phyloP scores from a whole-genome alignment of 371 early-diverging fungal species.

The Batrachochytrium dendrobatidis region DNA sequence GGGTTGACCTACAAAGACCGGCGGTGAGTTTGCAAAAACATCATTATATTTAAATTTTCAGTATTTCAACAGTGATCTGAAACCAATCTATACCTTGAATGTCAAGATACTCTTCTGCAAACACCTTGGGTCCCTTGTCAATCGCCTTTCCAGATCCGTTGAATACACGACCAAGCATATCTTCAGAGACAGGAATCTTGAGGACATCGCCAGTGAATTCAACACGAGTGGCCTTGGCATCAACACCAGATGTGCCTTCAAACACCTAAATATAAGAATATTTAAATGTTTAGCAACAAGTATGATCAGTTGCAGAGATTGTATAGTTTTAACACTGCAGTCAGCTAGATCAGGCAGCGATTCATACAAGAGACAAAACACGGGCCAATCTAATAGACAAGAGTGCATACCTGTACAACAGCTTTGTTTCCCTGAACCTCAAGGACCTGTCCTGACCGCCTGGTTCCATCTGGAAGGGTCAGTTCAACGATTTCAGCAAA shows the following conservation, averaged over 20 bases:
- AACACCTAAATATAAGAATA: slow-evolving; percentile 67
- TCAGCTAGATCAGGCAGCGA: background rate
- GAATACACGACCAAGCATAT: slow-evolving; percentile 99
- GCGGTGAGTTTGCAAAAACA: too few relatives aligned
- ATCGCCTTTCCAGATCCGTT: slow-evolving; percentile 99
- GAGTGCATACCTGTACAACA: slow-evolving; percentile 79
- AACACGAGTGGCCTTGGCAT: slow-evolving; percentile 94
- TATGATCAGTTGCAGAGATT: background rate
- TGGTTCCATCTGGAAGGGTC: slow-evolving; percentile 95
- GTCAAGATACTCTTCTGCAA: slow-evolving; percentile 98
- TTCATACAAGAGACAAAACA: background rate
- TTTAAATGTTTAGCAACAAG: too few relatives aligned
- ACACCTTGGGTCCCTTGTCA: slow-evolving; percentile 98
- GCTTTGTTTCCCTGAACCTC: slow-evolving; percentile 98
- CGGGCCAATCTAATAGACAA: background rate
- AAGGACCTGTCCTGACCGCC: slow-evolving; percentile 97
- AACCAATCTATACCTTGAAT: slow-evolving; percentile 90
- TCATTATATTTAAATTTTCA: too few relatives aligned
- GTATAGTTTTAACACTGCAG: background rate
- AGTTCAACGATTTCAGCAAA: slow-evolving; percentile 98
- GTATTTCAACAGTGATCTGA: too few relatives aligned
- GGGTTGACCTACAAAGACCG: slow-evolving; percentile 65
- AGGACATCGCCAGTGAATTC: slow-evolving; percentile 98
- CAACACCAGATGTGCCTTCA: slow-evolving; percentile 99
- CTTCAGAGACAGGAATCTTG: slow-evolving; percentile 98